Evolutionary conservation across 768 basidiomycete species (phyloP).

Genomic region (Suillus clintonianus): DNA sequence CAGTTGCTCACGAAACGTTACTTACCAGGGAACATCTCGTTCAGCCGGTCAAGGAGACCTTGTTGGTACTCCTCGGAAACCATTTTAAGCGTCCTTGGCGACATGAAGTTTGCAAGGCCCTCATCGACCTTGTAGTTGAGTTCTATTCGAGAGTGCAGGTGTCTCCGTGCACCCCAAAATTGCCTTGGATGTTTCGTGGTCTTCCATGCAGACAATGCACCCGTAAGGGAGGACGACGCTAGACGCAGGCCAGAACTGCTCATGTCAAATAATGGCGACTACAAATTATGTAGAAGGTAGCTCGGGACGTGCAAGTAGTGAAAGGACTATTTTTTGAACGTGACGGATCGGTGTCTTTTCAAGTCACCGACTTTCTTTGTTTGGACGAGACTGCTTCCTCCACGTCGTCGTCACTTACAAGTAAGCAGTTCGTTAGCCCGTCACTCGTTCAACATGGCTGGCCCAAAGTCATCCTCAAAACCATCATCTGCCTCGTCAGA

Average conservation of each 20-base stretch:
- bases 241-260: conserved; percentile 20
- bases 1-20: not conserved
- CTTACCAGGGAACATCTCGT: conserved; percentile 73
- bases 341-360: conserved; percentile 17
- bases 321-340: conserved; percentile 12
- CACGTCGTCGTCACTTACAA: conserved; percentile 19
- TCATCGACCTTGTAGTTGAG: conserved; percentile 69
- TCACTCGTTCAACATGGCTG: conserved; percentile 34
- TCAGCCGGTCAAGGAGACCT: conserved; percentile 77
- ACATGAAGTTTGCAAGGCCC: conserved; percentile 80
- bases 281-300: not conserved
- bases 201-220: conserved; percentile 17
- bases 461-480: conserved; percentile 32
- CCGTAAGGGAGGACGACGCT: conserved; percentile 21
- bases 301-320: conserved; percentile 2
- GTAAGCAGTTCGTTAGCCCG: conserved; percentile 5
- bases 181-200: conserved; percentile 9
- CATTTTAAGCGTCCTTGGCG: conserved; percentile 67
- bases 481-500: conserved; percentile 16
- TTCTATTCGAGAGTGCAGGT: conserved; percentile 50
- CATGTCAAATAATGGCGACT: conserved; percentile 17
- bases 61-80: conserved; percentile 85
- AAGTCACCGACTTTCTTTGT: conserved; percentile 11
- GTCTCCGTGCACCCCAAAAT: conserved; percentile 29
- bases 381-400: conserved; percentile 16